Percentiles rank a stretch among this genome's conserved stretches.
phyloP scores from a whole-genome alignment of 139 green algal species.

The Chlamydomonas sphaeroides region DNA sequence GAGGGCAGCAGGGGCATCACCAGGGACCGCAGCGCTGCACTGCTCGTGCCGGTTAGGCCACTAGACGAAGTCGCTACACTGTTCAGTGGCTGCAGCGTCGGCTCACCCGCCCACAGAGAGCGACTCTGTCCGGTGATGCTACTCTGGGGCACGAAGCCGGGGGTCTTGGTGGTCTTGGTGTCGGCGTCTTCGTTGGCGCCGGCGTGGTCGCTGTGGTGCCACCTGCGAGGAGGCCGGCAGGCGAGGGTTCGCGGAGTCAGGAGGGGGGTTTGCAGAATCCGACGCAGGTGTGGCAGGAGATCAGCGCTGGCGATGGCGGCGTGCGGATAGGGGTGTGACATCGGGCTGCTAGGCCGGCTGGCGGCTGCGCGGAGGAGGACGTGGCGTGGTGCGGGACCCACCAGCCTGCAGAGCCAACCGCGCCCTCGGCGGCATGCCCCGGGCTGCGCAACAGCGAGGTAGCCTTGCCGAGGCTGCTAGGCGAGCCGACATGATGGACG shows the following conservation, averaged over 20 bases:
- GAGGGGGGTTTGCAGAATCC: background rate
- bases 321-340: too few relatives aligned
- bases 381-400: constrained; percentile 1
- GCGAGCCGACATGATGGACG: too few relatives aligned
- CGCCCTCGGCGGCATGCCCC: background rate
- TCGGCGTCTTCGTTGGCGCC: background rate
- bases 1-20: too few relatives aligned
- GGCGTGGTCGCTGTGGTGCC: constrained; percentile 24
- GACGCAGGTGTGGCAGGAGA: too few relatives aligned
- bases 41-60: too few relatives aligned
- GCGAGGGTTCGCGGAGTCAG: background rate
- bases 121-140: constrained; percentile 11
- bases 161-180: background rate
- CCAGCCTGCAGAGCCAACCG: constrained; percentile 22
- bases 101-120: constrained; percentile 11
- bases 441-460: constrained; percentile 5
- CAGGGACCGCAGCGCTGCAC: too few relatives aligned
- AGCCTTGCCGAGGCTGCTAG: background rate
- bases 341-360: too few relatives aligned
- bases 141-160: constrained; percentile 4
- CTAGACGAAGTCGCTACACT: too few relatives aligned
- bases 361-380: too few relatives aligned
- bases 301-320: too few relatives aligned
- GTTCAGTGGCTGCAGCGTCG: too few relatives aligned
- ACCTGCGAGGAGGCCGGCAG: constrained; percentile 3